Conservation (phyloP, 345 rosid species). For the Eucalyptus lansdowneana region DNA sequence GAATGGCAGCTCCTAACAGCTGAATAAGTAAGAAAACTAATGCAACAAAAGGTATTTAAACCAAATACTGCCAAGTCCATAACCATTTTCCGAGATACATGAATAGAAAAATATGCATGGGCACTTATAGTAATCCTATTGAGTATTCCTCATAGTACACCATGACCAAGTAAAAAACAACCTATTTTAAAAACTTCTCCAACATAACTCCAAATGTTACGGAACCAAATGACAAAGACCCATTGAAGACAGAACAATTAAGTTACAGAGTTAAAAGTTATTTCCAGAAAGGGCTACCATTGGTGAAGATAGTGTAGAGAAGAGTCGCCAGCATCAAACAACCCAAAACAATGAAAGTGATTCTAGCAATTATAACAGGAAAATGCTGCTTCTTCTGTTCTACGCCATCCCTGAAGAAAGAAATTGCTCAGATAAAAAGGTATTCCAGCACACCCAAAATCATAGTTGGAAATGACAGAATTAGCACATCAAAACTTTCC, state of each 20-base stretch:
- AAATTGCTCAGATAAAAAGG: background rate
- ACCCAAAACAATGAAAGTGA: slow-evolving; percentile 50
- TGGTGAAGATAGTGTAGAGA: slow-evolving; percentile 47
- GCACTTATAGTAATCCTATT: background rate
- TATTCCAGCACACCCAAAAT: background rate
- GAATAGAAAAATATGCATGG: background rate
- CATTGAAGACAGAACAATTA: background rate
- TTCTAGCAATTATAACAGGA: slow-evolving; percentile 40
- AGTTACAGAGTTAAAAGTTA: slow-evolving; percentile 79
- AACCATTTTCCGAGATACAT: background rate
- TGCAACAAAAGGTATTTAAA: background rate
- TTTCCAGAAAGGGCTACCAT: slow-evolving; percentile 76
- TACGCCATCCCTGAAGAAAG: slow-evolving; percentile 18
- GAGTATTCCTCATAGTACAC: background rate
- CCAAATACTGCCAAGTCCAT: background rate
- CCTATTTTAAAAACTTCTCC: background rate
- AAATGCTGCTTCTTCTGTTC: slow-evolving; percentile 30
- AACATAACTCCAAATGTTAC: background rate
- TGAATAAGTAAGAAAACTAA: background rate
- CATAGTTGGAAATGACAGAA: background rate
- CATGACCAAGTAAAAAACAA: background rate
- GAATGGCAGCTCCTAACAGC: background rate
- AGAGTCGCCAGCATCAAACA: slow-evolving; percentile 61
- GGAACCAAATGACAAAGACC: background rate
- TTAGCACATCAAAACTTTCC: background rate